These are phyloP conservation scores for Vitis amurensis DNA, from an alignment of 164 flowering plant genomes.

Conservation along the genomic window DNA sequence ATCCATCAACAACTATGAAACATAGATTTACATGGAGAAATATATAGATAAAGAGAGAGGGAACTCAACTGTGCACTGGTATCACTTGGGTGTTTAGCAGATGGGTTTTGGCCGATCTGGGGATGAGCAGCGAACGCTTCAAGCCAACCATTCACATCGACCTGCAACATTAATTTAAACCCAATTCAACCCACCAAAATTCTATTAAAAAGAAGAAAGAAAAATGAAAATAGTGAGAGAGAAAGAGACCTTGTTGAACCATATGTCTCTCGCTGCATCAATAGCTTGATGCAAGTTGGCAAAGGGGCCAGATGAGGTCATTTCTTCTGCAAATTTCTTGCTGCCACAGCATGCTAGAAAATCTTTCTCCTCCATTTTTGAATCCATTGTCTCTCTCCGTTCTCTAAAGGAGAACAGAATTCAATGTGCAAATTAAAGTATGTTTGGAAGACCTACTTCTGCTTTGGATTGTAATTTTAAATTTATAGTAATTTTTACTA, in stretches of 20 bases:
- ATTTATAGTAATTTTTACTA: no score
- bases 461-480: no score
- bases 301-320: conserved; percentile 60
- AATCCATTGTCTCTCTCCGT: no score
- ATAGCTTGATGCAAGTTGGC: conserved; percentile 39
- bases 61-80: conserved; percentile 42
- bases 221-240: conserved; percentile 2
- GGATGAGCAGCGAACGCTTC: conserved; percentile 90
- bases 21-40: no score
- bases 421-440: no score
- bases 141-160: conserved; percentile 84
- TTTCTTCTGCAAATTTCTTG: conserved; percentile 58
- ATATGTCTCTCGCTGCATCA: conserved; percentile 59
- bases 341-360: conserved; percentile 84
- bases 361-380: conserved; percentile 40
- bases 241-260: conserved; percentile 67
- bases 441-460: no score
- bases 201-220: background rate
- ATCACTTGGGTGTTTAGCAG: conserved; percentile 25
- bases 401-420: no score
- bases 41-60: conserved; percentile 1
- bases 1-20: no score
- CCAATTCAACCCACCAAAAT: background rate
- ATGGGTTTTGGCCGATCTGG: conserved; percentile 52
- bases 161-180: conserved; percentile 28